phyloP scores from a whole-genome alignment of 1,284 basidiomycete genomes.

The Amylostereum areolatum region DNA sequence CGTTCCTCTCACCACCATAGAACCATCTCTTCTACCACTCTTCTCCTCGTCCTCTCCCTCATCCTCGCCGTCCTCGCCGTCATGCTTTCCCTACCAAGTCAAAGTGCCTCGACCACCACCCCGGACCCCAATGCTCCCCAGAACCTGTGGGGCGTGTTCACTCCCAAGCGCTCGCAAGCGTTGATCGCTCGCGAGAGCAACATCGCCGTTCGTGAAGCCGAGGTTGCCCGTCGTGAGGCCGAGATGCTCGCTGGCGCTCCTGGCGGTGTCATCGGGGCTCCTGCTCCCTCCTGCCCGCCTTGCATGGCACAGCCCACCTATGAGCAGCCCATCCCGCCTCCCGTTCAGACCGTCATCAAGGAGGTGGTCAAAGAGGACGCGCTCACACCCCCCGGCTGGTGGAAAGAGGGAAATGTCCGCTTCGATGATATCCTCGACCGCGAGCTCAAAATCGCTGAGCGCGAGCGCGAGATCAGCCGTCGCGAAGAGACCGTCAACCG shows the following conservation, averaged over 20 bases:
- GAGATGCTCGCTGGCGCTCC: constrained; percentile 75
- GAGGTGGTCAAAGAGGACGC: constrained; percentile 78
- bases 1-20: constrained; percentile 68
- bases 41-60: constrained; percentile 76
- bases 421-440: constrained; percentile 76
- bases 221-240: constrained; percentile 79
- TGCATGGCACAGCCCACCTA: constrained; percentile 40
- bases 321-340: constrained; percentile 41
- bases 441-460: constrained; percentile 74
- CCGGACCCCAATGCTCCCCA: constrained; percentile 34
- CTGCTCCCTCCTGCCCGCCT: constrained; percentile 46
- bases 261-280: constrained; percentile 57
- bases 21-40: constrained; percentile 82
- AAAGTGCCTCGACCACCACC: constrained; percentile 23
- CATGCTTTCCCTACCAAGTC: constrained; percentile 70
- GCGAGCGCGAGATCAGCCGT: constrained; percentile 75
- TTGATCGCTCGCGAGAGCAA: constrained; percentile 70
- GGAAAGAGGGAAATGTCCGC: constrained; percentile 52
- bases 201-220: constrained; percentile 73
- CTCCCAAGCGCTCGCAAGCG: constrained; percentile 72
- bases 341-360: constrained; percentile 74
- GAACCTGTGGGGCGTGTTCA: constrained; percentile 64
- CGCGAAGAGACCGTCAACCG: constrained; percentile 79
- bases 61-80: constrained; percentile 77
- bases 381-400: constrained; percentile 70